Evolutionary conservation across 495 filamentous ascomycete genomes (phyloP), one percentile per base, ranked within the genome.

Genomic region (Bathelium albidoporum): DNA sequence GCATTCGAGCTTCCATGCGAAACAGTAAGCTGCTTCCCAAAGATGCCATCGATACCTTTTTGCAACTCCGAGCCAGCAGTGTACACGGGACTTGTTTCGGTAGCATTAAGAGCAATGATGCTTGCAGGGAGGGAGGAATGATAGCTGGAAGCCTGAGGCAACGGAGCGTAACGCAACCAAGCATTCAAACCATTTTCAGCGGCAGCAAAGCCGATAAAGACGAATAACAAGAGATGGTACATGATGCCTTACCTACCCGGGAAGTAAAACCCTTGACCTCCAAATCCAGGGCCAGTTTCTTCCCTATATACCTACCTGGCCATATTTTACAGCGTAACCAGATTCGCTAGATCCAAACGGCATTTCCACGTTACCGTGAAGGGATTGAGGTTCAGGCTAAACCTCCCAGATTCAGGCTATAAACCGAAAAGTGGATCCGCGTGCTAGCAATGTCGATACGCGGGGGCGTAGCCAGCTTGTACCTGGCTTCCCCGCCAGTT

Each of bases 81-180:
- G 52, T 79, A 79, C 1, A 88, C 79, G 0, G 87, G 85, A 59
- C 78, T 83, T 0, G 64, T 74, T 43, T 77, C 67, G 32, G 78
- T 79, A 20, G 65, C 70, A 68, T 84, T 86, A 62, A 87, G 74
- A 24, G 79, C 75, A 61, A 85, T 72, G 52, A 89, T 82, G 12
- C 60, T 74, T 7, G 79, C 74, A 18, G 82, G 82, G 20, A 83
- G 64, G 1, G 49, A 65, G 24, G 62, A 67, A 31, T 71, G 73
- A 45, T 73, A 77, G 39, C 65, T 65, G 58, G 71, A 63, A 32
- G 78, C 73, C 55, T 73, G 67, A 1, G 79, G 75, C 44, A 87
- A 63, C 11, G 79, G 77, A 24, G 85, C 82, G 72, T 88, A 88
- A 55, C 85, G 81, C 41, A 89, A 70, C 86, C 86, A 89, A 62